phyloP scores from a whole-genome alignment of 139 green algal genomes.

The Limnomonas spitsbergensis region DNA sequence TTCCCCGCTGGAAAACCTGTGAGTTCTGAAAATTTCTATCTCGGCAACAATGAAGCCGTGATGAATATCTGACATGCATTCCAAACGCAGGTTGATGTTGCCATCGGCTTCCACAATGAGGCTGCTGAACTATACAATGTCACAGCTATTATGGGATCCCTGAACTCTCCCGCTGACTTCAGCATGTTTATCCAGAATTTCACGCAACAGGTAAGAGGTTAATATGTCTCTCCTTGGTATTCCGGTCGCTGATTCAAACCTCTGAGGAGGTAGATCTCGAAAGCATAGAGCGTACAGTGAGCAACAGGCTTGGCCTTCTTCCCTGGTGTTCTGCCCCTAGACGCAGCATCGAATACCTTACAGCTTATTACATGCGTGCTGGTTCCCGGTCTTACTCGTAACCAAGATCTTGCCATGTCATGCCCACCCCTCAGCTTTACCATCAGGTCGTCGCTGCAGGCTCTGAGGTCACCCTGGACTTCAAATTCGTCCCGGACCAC shows the following conservation, averaged over 20 bases:
- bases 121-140: slow-evolving; percentile 60
- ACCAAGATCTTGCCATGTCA: neutral
- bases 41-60: neutral
- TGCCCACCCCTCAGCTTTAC: slow-evolving; percentile 40
- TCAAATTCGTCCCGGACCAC: slow-evolving; percentile 59
- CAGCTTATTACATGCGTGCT: neutral
- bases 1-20: slow-evolving; percentile 41
- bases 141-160: slow-evolving; percentile 59
- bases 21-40: neutral
- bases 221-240: neutral
- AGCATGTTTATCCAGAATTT: slow-evolving; percentile 71
- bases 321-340: no score
- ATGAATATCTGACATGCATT: neutral
- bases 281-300: no score
- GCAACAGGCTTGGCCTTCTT: no score
- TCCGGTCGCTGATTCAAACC: neutral
- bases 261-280: neutral
- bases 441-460: slow-evolving; percentile 40
- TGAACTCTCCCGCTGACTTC: slow-evolving; percentile 64
- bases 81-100: slow-evolving; percentile 35
- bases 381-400: neutral
- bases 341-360: no score
- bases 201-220: slow-evolving; percentile 47
- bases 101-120: slow-evolving; percentile 63
- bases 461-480: slow-evolving; percentile 60